Conservation (phyloP, 164 flowering plant genomes). For the Vitis cinerea region DNA sequence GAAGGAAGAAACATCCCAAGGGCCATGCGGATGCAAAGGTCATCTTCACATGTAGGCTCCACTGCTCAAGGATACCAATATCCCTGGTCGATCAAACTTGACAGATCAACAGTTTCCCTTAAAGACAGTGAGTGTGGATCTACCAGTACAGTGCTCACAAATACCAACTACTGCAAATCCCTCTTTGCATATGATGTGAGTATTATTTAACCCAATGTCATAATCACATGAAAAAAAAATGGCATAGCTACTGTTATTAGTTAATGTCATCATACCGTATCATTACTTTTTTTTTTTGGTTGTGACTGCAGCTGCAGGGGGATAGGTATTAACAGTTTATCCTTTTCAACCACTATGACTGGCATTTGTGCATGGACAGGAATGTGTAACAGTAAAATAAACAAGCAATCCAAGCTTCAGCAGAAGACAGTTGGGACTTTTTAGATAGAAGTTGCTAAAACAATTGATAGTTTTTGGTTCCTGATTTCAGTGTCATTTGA, state of each 20-base stretch:
- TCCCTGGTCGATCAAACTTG: constrained; percentile 89
- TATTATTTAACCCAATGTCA: constrained; percentile 11
- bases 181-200: constrained; percentile 65
- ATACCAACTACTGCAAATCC: constrained; percentile 80
- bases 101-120: constrained; percentile 64
- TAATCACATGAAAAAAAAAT: not conserved
- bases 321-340: too few species aligned
- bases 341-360: too few species aligned
- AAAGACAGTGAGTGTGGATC: constrained; percentile 91
- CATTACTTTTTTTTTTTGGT: too few species aligned
- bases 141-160: constrained; percentile 73
- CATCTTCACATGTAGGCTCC: constrained; percentile 78
- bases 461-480: too few species aligned
- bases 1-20: constrained; percentile 83
- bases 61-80: constrained; percentile 59
- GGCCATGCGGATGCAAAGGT: constrained; percentile 73
- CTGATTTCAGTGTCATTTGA: too few species aligned
- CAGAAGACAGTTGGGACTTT: too few species aligned
- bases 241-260: too few species aligned
- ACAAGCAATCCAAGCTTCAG: too few species aligned
- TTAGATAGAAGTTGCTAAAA: too few species aligned
- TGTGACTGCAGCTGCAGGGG: too few species aligned
- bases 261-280: not conserved
- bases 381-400: too few species aligned
- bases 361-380: too few species aligned